Evolutionary conservation across 2,329 filamentous ascomycete genomes (phyloP), one percentile per base, ranked within the genome.

Genomic region (Nannizziopsis arthrosporioides): DNA sequence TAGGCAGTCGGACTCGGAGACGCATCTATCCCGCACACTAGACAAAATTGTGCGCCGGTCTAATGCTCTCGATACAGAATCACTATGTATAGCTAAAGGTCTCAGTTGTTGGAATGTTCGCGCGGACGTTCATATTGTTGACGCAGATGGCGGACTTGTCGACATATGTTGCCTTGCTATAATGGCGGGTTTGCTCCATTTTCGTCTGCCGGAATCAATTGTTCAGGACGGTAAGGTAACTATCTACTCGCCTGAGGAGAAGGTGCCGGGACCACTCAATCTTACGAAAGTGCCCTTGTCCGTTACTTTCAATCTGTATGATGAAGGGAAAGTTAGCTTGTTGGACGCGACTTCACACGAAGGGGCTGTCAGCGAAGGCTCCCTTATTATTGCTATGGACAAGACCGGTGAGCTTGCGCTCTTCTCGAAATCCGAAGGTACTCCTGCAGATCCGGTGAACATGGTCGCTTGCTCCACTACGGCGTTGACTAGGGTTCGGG

Each of bases 11-110:
- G 85, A 93, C 58, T 77, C 83, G 48, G 92, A 96, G 68, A 75
- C 89, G 2, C 77, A 94, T 37, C 79, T 96, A 22, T 88, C 89
- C 8, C 82, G 90, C 31, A 77, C 92, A 37, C 81, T 98, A 15
- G 92, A 98, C 66, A 94, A 94, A 69, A 90, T 92, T 7, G 80
- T 96, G 52, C 88, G 92, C 37, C 82, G 92, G 51, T 94, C 89
- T 1, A 84, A 84, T 57, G 90, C 92, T 5, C 78, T 98, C 36
- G 90, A 96, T 65, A 94, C 89, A 31, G 92, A 98, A 68, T 94
- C 89, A 3, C 76, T 98, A 39, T 98, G 92, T 66, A 85, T 98
- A 17, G 75, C 95, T 22, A 88, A 92, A 9, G 89, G 86, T 6
- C 75, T 84, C 51, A 94, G 93, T 66, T 92, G 85, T 71, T 98